These are phyloP conservation scores for Neopestalotiopsis sp. DNA, from an alignment of 2,329 filamentous ascomycete species.

Conservation along the genomic window DNA sequence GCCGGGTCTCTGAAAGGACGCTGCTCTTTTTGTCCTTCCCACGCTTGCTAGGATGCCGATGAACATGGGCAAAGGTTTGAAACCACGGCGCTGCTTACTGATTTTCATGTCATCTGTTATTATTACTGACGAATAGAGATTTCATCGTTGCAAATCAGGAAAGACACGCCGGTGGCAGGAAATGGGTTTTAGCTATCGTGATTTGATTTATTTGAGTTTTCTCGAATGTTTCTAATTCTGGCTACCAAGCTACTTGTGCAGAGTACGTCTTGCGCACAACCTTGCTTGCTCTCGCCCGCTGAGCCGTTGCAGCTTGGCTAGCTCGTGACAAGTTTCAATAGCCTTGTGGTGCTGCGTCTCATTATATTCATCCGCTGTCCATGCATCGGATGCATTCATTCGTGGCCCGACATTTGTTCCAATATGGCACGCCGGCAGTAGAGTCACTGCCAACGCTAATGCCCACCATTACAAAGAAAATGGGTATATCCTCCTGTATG, in stretches of 20 bases:
- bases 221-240: neutral
- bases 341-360: neutral
- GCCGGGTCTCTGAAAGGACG: neutral
- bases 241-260: neutral
- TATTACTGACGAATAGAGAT: neutral
- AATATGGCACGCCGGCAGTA: neutral
- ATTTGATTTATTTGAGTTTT: neutral
- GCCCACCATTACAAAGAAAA: constrained; percentile 17
- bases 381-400: neutral
- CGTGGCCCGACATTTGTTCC: neutral
- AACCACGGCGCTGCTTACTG: constrained; percentile 4
- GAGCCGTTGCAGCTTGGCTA: neutral
- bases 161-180: neutral
- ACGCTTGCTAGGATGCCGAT: neutral
- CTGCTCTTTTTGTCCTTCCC: too few relatives aligned
- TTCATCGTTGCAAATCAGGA: neutral
- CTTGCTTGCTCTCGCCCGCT: neutral
- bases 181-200: neutral
- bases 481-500: constrained; percentile 25
- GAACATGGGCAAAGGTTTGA: neutral
- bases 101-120: neutral
- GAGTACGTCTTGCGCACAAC: neutral
- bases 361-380: neutral
- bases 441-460: neutral
- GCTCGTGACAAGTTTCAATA: neutral